Conservation (phyloP, 192 early-diverging fungal genomes). For the Backusella westeae region DNA sequence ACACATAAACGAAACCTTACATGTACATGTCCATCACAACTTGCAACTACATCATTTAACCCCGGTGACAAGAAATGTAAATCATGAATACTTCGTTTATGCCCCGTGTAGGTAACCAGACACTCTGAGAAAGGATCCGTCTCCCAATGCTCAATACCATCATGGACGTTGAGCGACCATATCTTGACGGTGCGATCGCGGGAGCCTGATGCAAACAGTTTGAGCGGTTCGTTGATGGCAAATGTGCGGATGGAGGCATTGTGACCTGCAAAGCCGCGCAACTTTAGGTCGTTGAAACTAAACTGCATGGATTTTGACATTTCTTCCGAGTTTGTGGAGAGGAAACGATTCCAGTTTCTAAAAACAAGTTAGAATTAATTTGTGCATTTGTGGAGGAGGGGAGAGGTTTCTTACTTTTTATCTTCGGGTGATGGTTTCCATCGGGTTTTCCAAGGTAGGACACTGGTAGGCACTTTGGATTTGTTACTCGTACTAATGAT, state of each 20-base stretch:
- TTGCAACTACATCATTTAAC: conserved; percentile 48
- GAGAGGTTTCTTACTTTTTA: conserved; percentile 21
- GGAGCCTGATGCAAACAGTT: conserved; percentile 57
- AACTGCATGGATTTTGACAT: conserved; percentile 67
- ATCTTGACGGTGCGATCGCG: conserved; percentile 60
- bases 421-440: conserved; percentile 42
- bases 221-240: conserved; percentile 49
- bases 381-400: too few species aligned
- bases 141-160: conserved; percentile 54
- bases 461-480: conserved; percentile 29
- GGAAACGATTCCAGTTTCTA: conserved; percentile 61
- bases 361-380: not conserved
- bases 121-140: conserved; percentile 49
- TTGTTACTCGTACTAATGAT: not conserved
- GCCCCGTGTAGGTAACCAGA: conserved; percentile 52
- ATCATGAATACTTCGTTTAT: conserved; percentile 48
- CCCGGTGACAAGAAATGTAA: conserved; percentile 53
- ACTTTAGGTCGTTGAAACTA: conserved; percentile 59
- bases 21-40: conserved; percentile 59
- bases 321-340: conserved; percentile 62
- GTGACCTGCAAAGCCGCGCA: conserved; percentile 58
- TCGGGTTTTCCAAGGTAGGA: conserved; percentile 38
- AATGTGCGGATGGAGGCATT: conserved; percentile 48
- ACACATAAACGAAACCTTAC: conserved; percentile 21
- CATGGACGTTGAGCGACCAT: conserved; percentile 59